These are phyloP conservation scores for Penicillium pulvis DNA, from an alignment of 495 filamentous ascomycete genomes.

Conservation along the genomic window DNA sequence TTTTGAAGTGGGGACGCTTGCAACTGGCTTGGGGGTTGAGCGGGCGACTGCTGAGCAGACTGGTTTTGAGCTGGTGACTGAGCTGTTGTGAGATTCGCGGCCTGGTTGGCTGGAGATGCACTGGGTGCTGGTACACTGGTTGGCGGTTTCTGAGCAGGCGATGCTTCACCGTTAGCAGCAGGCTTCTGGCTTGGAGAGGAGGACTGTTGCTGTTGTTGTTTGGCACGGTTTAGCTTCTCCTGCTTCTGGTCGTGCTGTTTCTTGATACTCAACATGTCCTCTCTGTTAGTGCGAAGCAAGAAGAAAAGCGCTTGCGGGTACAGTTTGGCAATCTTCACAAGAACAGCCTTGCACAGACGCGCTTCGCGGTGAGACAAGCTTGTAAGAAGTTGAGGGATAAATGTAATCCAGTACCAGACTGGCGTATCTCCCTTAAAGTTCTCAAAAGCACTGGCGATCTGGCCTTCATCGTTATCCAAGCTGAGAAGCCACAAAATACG, in stretches of 20 bases:
- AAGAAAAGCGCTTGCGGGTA: conserved; percentile 97
- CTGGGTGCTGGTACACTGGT: conserved; percentile 28
- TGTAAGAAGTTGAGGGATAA: conserved; percentile 92
- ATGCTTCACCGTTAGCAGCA: conserved; percentile 52
- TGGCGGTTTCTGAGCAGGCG: conserved; percentile 47
- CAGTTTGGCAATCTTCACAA: conserved; percentile 90
- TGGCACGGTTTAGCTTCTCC: conserved; percentile 54
- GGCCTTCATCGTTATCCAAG: conserved; percentile 83
- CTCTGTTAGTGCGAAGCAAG: conserved; percentile 86
- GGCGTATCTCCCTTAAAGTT: conserved; percentile 94
- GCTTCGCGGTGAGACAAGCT: conserved; percentile 89
- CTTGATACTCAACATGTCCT: conserved; percentile 92
- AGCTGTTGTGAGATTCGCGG: conserved; percentile 35
- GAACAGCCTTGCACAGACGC: conserved; percentile 74
- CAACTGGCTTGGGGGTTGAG: conserved; percentile 26
- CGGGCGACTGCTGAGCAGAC: conserved; percentile 33
- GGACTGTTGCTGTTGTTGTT: conserved; percentile 40
- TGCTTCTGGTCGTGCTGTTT: conserved; percentile 82
- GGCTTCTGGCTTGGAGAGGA: conserved; percentile 55
- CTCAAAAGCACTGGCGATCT: conserved; percentile 79
- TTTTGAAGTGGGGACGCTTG: conserved; percentile 31
- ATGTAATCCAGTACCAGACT: conserved; percentile 99
- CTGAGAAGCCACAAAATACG: conserved; percentile 96
- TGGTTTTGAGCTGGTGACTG: conserved; percentile 33
- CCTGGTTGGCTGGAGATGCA: conserved; percentile 34